These are phyloP conservation scores for Termitomyces sp. DNA, from an alignment of 768 basidiomycete species.

Conservation along the genomic window DNA sequence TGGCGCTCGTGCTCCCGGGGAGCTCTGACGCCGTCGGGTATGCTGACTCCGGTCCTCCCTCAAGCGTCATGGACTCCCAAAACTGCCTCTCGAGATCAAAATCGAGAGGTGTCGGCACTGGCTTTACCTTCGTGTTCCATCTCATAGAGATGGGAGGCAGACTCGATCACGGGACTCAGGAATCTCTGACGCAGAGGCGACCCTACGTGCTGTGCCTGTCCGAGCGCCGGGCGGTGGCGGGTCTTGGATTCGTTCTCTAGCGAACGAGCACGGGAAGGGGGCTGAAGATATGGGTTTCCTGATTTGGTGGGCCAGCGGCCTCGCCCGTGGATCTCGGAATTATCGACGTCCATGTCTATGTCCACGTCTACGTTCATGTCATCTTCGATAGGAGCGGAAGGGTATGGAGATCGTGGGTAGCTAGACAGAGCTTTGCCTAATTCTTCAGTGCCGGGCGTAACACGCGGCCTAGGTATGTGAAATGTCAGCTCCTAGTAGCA, in stretches of 20 bases:
- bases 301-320: slow-evolving; percentile 7
- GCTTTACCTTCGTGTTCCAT: slow-evolving; percentile 17
- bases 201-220: slow-evolving; percentile 4
- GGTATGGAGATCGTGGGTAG: slow-evolving; percentile 40
- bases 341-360: slow-evolving; percentile 1
- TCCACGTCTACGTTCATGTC: background rate
- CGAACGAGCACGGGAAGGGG: slow-evolving; percentile 14
- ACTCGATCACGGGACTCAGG: slow-evolving; percentile 20
- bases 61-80: slow-evolving; percentile 39
- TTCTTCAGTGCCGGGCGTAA: slow-evolving; percentile 13
- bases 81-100: slow-evolving; percentile 30
- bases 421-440: slow-evolving; percentile 25
- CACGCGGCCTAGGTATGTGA: slow-evolving; percentile 15
- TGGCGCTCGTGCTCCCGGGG: background rate
- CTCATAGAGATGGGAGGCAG: slow-evolving; percentile 1
- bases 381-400: slow-evolving; percentile 14
- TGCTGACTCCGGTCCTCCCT: slow-evolving; percentile 7
- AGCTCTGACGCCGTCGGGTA: slow-evolving; percentile 7
- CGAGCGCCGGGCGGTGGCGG: slow-evolving; percentile 10
- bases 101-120: slow-evolving; percentile 27
- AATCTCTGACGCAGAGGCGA: slow-evolving; percentile 26
- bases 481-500: slow-evolving; percentile 12
- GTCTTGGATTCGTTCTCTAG: slow-evolving; percentile 12
- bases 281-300: background rate
- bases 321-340: slow-evolving; percentile 12